phyloP scores from a whole-genome alignment of 2,329 filamentous ascomycete species.

The Fusarium protoensiforme region DNA sequence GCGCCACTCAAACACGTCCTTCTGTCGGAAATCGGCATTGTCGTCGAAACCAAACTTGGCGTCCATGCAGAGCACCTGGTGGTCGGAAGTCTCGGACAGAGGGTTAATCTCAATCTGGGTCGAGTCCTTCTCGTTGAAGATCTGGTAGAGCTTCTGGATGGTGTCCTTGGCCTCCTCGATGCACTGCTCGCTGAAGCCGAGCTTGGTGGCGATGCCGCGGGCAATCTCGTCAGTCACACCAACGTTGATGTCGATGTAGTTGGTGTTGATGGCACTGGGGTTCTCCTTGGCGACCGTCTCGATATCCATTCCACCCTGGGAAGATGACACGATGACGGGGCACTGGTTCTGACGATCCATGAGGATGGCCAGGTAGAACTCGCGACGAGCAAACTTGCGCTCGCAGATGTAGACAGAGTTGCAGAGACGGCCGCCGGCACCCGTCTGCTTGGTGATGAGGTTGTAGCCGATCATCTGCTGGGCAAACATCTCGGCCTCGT shows the following conservation, averaged over 20 bases:
- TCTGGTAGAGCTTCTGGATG: slow-evolving; percentile 98
- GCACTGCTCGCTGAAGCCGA: slow-evolving; percentile 98
- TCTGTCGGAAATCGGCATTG: slow-evolving; percentile 98
- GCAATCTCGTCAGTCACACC: slow-evolving; percentile 98
- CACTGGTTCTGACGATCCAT: slow-evolving; percentile 95
- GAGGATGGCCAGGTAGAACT: slow-evolving; percentile 98
- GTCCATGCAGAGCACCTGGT: slow-evolving; percentile 99
- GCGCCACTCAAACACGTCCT: slow-evolving; percentile 94
- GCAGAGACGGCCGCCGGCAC: slow-evolving; percentile 91
- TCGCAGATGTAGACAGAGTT: slow-evolving; percentile 99
- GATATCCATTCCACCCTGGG: slow-evolving; percentile 99
- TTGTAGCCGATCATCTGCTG: slow-evolving; percentile 99
- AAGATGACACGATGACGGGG: slow-evolving; percentile 96
- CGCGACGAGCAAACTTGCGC: slow-evolving; percentile 98
- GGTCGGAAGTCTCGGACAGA: slow-evolving; percentile 96
- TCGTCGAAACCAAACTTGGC: slow-evolving; percentile 99
- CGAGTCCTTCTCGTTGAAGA: slow-evolving; percentile 98
- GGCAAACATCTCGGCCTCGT: slow-evolving; percentile 96
- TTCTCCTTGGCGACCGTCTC: slow-evolving; percentile 98
- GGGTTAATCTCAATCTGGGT: slow-evolving; percentile 99
- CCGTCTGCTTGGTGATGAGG: slow-evolving; percentile 99
- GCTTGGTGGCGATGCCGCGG: slow-evolving; percentile 85
- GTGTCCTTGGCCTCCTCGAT: slow-evolving; percentile 94
- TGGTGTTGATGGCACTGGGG: slow-evolving; percentile 95
- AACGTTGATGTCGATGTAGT: slow-evolving; percentile 90